Evolutionary conservation across 148 eudicot genomes (phyloP), one percentile per base, ranked within the genome.

Genomic region (Rhododendron williamsianum): DNA sequence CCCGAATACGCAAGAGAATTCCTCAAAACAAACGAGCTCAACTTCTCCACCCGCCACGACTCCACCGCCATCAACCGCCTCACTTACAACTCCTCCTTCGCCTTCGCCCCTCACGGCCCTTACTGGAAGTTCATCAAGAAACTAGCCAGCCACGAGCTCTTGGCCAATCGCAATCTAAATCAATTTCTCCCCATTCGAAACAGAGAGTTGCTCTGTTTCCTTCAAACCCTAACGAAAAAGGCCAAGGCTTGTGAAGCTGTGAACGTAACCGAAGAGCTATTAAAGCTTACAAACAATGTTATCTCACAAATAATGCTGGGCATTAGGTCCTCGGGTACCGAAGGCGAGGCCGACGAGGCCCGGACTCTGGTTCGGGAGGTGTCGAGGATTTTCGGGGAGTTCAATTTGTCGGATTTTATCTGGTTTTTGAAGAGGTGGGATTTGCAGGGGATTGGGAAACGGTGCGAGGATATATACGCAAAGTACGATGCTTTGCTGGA

Each of bases 1-100:
- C 88, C 91, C 6, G 88, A 86, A 33, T 60, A 87, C 21, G 91
- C 89, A 3, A 86, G 87, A 72, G 86, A 89, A 52, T 90, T 87
- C 85, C 76, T 91, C 9, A 87, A 84, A 60, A 76, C 86, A 19
- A 76, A 89, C 27, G 91, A 90, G 38, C n/a, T 88, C 13, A 48
- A 41, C 2, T 85, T 86, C 23, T 81, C 88, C 12, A 16, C 78
- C 41, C 84, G 88, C 15, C 45, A 71, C 9, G 65, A 81, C 45
- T 35, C 76, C 25, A 10, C 5, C 19, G 85, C 88, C 78, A 78
- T 82, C 27, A 30, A 81, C 15, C 65, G 69, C 51, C 85, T 89
- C 36, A 83, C 87, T 1, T 69, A 89, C 54, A 81, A 65, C 16
- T 46, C 77, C 0, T 56, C 86, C 12, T 86, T 83, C 36, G 84